Conservation (phyloP, 805 yeast species). For the Cyberlindnera subsufficiens region DNA sequence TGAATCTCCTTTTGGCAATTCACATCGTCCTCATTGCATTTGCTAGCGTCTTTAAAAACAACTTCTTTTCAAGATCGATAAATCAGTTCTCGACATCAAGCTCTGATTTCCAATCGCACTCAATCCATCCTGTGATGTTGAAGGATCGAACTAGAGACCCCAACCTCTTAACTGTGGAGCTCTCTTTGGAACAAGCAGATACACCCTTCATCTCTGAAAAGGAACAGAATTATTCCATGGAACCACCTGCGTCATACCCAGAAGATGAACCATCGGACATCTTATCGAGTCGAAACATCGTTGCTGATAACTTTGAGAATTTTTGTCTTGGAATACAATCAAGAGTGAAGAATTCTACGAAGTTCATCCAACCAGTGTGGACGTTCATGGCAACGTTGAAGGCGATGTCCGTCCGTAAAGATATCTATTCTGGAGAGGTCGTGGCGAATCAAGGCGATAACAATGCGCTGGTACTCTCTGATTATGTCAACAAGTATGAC, state of each 20-base stretch:
- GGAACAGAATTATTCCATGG: neutral
- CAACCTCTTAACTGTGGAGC: conserved; percentile 14
- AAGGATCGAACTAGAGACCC: conserved; percentile 5
- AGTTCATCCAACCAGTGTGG: conserved; percentile 45
- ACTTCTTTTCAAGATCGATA: conserved; percentile 19
- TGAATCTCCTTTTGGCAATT: conserved; percentile 18
- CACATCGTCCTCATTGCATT: conserved; percentile 21
- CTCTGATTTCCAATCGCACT: neutral
- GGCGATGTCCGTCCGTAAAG: conserved; percentile 41
- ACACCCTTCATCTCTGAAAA: conserved; percentile 1
- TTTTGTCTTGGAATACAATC: conserved; percentile 11
- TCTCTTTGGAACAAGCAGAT: conserved; percentile 11
- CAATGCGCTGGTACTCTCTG: conserved; percentile 18
- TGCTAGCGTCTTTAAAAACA: conserved; percentile 19
- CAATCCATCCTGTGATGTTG: conserved; percentile 1
- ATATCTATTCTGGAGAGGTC: conserved; percentile 37
- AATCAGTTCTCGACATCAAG: conserved; percentile 16
- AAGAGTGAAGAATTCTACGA: conserved; percentile 11
- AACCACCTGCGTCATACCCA: conserved; percentile 17
- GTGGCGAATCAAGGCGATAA: conserved; percentile 11
- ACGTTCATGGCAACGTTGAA: conserved; percentile 43
- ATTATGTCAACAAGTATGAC: conserved; percentile 19
- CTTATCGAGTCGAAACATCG: conserved; percentile 19
- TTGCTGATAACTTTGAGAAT: conserved; percentile 21
- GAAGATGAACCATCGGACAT: conserved; percentile 2